These are phyloP conservation scores for Conticribra guillardii DNA, from an alignment of 108 stramenopile species.

Conservation along the genomic window DNA sequence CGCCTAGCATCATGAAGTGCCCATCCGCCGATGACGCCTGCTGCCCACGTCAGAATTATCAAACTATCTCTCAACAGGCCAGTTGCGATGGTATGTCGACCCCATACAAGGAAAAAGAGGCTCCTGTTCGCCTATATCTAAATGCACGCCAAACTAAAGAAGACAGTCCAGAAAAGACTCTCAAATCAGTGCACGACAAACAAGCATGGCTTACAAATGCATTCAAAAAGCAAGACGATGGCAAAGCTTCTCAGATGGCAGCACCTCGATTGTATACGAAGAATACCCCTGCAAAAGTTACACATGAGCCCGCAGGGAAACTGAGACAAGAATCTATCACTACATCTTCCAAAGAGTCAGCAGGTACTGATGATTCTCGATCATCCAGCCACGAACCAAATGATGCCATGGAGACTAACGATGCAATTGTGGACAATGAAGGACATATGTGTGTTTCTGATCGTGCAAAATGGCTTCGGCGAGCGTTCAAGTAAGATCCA, in stretches of 20 bases:
- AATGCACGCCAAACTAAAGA: slow-evolving; percentile 3
- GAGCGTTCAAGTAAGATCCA: slow-evolving; percentile 34
- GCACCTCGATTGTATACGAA: no score
- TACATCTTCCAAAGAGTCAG: no score
- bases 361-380: not conserved
- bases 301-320: not conserved
- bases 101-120: not conserved
- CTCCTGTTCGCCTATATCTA: slow-evolving; percentile 29
- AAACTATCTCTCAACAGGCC: slow-evolving; percentile 6
- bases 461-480: slow-evolving; percentile 45
- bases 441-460: slow-evolving; percentile 40
- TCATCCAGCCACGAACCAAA: not conserved
- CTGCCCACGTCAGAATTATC: not conserved
- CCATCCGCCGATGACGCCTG: slow-evolving; percentile 12
- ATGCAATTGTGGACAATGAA: not conserved
- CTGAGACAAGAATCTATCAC: no score
- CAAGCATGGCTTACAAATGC: slow-evolving; percentile 72
- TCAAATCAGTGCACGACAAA: slow-evolving; percentile 68
- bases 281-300: not conserved
- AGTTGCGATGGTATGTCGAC: slow-evolving; percentile 24
- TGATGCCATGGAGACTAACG: slow-evolving; percentile 2
- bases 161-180: slow-evolving; percentile 10
- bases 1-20: slow-evolving; percentile 6
- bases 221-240: slow-evolving; percentile 51
- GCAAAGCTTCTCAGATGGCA: not conserved